Evolutionary conservation across 2,329 filamentous ascomycete genomes (phyloP), one percentile per base, ranked within the genome.

Genomic region (Trichoderma sp.): DNA sequence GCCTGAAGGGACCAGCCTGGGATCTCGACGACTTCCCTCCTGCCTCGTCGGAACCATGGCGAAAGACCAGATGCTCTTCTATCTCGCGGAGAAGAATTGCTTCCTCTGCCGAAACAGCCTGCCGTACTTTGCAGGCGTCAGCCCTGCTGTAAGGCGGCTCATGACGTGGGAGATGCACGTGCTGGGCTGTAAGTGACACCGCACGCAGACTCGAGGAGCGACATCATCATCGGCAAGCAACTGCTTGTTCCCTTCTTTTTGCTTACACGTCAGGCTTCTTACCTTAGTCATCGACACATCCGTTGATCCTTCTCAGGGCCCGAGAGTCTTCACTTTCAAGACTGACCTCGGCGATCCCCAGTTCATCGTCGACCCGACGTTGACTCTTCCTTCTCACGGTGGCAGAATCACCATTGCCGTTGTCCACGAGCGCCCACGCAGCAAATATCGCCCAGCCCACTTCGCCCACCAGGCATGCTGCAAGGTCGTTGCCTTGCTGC

Each of bases 101-200:
- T 9, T 59, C 28, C 56, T 59, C 44, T 59, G 56, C 12, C 28
- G 44, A 3, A 47, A 14, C 14, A 28, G 21, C 1, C 21, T 59
- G 12, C 56, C n/a, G 1, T 39, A n/a, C 0, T 39, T 24, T 9
- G 7, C 19, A 7, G 19, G n/a, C 2, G 10, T 24, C 28, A 39
- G 28, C 21, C 5, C 10, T 17, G 26, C 2, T 14, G 5, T 2
- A n/a, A 39, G 26, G 19, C 19, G 5, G 17, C 19, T 6, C n/a
- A 39, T 7, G 19, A 7, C n/a, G 19, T 59, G 56, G 56, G 56
- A 59, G 44, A 59, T 34, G 28, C 14, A 39, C 9, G 47, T 60
- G 6, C 28, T 43, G 5, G 57, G 57, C 45, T 50, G 57, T 60
- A 10, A 50, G 57, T 26, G 6, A 41, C 1, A 19, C 5, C 34